Evolutionary conservation across 768 basidiomycete genomes (phyloP).

Genomic region (Lactifluus volemus): DNA sequence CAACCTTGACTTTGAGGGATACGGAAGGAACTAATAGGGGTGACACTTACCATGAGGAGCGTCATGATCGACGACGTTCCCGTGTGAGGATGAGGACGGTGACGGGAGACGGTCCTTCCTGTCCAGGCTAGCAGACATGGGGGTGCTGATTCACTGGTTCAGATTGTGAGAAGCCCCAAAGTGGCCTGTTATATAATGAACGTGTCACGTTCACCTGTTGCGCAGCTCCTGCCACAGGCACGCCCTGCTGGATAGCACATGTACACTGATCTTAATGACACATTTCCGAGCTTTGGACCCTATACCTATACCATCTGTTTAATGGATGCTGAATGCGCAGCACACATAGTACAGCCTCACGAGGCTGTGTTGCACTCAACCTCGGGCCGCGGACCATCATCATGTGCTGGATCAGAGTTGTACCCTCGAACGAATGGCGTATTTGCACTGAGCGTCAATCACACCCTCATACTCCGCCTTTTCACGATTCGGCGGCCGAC

Average conservation of each 20-base stretch:
- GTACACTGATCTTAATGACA: no score
- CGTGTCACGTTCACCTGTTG: neutral
- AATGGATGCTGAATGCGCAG: neutral
- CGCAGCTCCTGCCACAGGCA: neutral
- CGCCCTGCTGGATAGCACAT: neutral
- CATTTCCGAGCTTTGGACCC: no score
- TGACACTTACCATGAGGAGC: slow-evolving; percentile 16
- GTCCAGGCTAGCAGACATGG: slow-evolving; percentile 3
- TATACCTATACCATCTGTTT: neutral
- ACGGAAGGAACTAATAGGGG: slow-evolving; percentile 4
- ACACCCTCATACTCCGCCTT: neutral
- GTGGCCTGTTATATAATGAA: neutral
- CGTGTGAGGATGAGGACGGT: slow-evolving; percentile 5
- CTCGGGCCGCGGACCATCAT: neutral
- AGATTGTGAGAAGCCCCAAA: neutral
- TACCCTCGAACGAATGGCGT: neutral
- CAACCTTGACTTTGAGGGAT: slow-evolving; percentile 13
- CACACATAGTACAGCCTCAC: neutral
- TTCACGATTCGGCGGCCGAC: neutral
- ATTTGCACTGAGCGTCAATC: neutral
- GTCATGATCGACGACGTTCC: slow-evolving; percentile 20
- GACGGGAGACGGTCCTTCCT: slow-evolving; percentile 15
- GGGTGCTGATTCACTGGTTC: neutral
- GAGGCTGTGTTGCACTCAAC: neutral
- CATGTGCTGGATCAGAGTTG: neutral